A percentile compares a stretch with the other conserved stretches of the same genome.
phyloP scores from a whole-genome alignment of 345 rosid species.

The Citrus unshiu region DNA sequence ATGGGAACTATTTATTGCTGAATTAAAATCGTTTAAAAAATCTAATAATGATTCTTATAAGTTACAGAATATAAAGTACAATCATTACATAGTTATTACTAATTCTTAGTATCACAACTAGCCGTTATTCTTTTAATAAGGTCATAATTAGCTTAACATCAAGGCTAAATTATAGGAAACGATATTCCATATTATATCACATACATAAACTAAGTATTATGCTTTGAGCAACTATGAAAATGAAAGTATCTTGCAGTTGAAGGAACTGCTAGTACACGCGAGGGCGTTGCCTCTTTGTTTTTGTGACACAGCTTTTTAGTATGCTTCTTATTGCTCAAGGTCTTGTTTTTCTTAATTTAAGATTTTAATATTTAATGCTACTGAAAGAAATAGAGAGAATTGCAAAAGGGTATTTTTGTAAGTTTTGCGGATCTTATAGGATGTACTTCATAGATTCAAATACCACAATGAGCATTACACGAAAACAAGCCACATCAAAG shows the following conservation, averaged over 20 bases:
- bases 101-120: not conserved
- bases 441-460: not conserved
- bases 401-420: not conserved
- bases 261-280: too few species aligned
- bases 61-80: not conserved
- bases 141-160: not conserved
- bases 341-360: too few species aligned
- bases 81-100: not conserved
- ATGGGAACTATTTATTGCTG: not conserved
- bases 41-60: not conserved
- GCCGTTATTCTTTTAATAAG: not conserved
- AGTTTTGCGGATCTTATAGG: not conserved
- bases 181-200: too few species aligned
- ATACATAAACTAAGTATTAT: too few species aligned
- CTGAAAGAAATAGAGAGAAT: too few species aligned
- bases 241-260: too few species aligned
- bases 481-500: not conserved
- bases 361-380: too few species aligned
- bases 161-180: too few species aligned
- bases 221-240: too few species aligned
- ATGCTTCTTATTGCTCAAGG: too few species aligned
- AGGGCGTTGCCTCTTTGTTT: too few species aligned
- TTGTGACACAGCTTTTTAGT: too few species aligned
- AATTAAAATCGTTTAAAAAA: not conserved
- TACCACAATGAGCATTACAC: not conserved